phyloP scores from a whole-genome alignment of 192 early-diverging fungal genomes.

The Globomyces pollinis-pini region DNA sequence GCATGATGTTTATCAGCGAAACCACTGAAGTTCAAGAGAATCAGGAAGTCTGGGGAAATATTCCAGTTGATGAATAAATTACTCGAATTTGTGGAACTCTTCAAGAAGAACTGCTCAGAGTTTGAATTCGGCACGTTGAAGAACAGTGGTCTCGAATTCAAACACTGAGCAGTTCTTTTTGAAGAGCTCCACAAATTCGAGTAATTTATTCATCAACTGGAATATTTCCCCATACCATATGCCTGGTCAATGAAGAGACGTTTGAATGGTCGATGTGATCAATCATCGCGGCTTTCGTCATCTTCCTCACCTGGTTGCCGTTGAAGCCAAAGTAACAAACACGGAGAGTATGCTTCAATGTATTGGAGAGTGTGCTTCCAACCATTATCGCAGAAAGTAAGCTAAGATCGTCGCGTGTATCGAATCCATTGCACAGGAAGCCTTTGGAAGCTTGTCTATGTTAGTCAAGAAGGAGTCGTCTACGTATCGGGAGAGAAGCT shows the following conservation, averaged over 20 bases:
- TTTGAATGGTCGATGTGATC: not conserved
- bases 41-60: slow-evolving; percentile 3
- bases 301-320: slow-evolving; percentile 1
- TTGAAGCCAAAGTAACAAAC: slow-evolving; percentile 2
- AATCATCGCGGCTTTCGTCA: not conserved
- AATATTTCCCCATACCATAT: too few relatives aligned
- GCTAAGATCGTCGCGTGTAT: not conserved
- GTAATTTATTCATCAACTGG: too few relatives aligned
- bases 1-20: not conserved
- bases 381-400: not conserved
- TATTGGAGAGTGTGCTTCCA: slow-evolving; percentile 5
- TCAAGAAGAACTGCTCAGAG: slow-evolving; percentile 5
- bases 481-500: not conserved
- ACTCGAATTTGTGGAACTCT: not conserved
- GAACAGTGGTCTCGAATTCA: slow-evolving; percentile 3
- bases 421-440: not conserved
- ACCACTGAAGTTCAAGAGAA: not conserved
- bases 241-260: not conserved
- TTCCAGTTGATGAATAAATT: slow-evolving; percentile 3
- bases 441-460: not conserved
- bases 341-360: not conserved
- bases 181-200: too few relatives aligned
- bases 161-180: too few relatives aligned
- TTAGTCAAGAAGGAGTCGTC: slow-evolving; percentile 5
- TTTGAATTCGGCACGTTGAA: slow-evolving; percentile 5